Evolutionary conservation across 805 yeast species (phyloP), one percentile per base, ranked within the genome.

Genomic region (Yarrowia sp.): DNA sequence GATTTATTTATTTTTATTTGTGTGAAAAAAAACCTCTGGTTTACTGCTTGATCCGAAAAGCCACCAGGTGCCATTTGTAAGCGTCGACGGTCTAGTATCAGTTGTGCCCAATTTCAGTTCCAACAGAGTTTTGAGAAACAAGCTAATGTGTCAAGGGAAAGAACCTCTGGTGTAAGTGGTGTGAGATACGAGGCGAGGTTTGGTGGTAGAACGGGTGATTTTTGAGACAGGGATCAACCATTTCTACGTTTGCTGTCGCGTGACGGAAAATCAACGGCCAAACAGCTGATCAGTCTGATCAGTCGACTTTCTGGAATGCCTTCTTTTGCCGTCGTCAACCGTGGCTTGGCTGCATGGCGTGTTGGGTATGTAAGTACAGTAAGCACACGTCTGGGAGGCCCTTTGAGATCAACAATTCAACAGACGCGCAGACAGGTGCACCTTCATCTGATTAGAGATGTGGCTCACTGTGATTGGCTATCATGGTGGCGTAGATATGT

Each of bases 391-490:
- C 22, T 38, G 24, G 3, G 22, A 38, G 22, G 43, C 43, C 21
- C 21, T n/a, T 10, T 17, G 43, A 48, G 54, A 48, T 32, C 54
- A 48, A 48, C 54, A 48, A 48, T 48, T 48, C 54, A 48, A 48
- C 54, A 48, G 32, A 6, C 10, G 14, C 22, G 54, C 54, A 28
- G 51, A n/a, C 35, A 16, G 32, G 12, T 5, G 17, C 16, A 48
- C 19, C n/a, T n/a, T n/a, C n/a, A n/a, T n/a, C n/a, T n/a, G n/a
- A n/a, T n/a, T n/a, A n/a, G n/a, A n/a, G n/a, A n/a, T n/a, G n/a
- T n/a, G n/a, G n/a, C n/a, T n/a, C n/a, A n/a, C n/a, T n/a, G n/a
- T 38, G 41, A 38, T 19, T 17, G 14, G 41, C 21, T 19, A 12
- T 26, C 8, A 26, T 26, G 8, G 30, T 8, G 30, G 30, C 30